A percentile compares a stretch with the other conserved stretches of the same genome.
These are phyloP conservation scores for Gynandropsis gynandra DNA, from an alignment of 345 rosid species.

Conservation along the genomic window DNA sequence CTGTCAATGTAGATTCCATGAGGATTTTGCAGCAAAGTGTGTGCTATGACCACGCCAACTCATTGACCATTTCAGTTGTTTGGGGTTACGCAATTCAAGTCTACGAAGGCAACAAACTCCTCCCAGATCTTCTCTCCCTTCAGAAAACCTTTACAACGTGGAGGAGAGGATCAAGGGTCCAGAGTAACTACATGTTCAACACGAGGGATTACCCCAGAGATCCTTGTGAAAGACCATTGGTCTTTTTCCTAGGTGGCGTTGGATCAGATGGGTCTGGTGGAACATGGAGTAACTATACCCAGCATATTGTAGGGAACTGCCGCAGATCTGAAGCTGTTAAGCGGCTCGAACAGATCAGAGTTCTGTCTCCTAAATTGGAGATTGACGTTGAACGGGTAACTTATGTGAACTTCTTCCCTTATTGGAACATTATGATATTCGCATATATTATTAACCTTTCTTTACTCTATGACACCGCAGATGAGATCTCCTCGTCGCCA, in stretches of 20 bases:
- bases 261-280: slow-evolving; percentile 34
- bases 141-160: slow-evolving; percentile 70
- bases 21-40: slow-evolving; percentile 84
- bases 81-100: slow-evolving; percentile 93
- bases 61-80: slow-evolving; percentile 59
- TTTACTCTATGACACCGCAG: slow-evolving; percentile 19
- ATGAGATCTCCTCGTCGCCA: slow-evolving; percentile 64
- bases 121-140: slow-evolving; percentile 60
- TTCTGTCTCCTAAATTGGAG: slow-evolving; percentile 44
- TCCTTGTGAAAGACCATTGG: slow-evolving; percentile 56
- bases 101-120: slow-evolving; percentile 57
- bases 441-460: background rate
- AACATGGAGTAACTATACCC: slow-evolving; percentile 51
- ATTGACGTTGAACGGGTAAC: slow-evolving; percentile 53
- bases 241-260: slow-evolving; percentile 54
- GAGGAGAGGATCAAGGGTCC: slow-evolving; percentile 52
- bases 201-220: slow-evolving; percentile 64
- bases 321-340: slow-evolving; percentile 33
- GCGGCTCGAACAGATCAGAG: slow-evolving; percentile 38
- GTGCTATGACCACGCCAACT: slow-evolving; percentile 55
- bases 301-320: slow-evolving; percentile 42
- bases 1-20: slow-evolving; percentile 52
- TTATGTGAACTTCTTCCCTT: background rate
- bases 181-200: slow-evolving; percentile 54
- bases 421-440: too few species aligned